Conservation (phyloP, 352 stramenopile species). For the Globisporangium cystogenes region DNA sequence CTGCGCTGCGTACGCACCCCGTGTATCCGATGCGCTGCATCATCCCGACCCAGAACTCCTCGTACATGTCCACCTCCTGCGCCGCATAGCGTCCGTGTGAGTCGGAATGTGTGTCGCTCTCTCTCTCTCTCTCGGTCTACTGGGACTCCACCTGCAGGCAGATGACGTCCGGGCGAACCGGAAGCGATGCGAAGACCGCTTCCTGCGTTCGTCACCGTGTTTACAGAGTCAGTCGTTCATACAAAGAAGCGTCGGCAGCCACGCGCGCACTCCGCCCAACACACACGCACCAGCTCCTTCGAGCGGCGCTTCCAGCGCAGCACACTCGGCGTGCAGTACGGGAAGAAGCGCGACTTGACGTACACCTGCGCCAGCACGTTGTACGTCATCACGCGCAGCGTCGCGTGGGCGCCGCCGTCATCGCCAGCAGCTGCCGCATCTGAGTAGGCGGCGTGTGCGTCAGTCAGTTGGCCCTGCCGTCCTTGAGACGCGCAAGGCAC, state of each 20-base stretch:
- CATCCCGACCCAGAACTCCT: conserved; percentile 55
- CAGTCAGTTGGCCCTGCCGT: no score
- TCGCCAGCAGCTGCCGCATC: neutral
- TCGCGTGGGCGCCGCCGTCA: conserved; percentile 12
- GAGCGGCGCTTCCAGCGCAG: conserved; percentile 74
- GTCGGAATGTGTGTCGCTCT: neutral
- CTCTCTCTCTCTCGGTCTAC: no score
- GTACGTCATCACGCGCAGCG: conserved; percentile 80
- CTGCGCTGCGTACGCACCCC: conserved; percentile 25
- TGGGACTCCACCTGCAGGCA: conserved; percentile 55
- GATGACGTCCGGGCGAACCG: conserved; percentile 62
- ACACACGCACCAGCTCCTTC: conserved; percentile 41
- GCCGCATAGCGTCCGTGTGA: neutral
- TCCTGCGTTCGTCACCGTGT: conserved; percentile 20
- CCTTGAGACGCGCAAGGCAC: no score
- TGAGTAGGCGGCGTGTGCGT: no score
- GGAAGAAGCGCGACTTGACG: conserved; percentile 72
- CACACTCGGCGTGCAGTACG: conserved; percentile 57
- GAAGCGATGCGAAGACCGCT: conserved; percentile 46
- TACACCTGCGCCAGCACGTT: conserved; percentile 85
- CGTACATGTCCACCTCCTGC: conserved; percentile 77
- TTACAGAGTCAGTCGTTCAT: neutral
- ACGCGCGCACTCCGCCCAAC: neutral
- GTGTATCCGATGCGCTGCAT: conserved; percentile 61
- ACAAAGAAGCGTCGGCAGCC: no score